Percentiles rank a stretch among this genome's conserved stretches.
These are phyloP conservation scores for Penicillium nucicola DNA, from an alignment of 495 filamentous ascomycete species.

Conservation along the genomic window DNA sequence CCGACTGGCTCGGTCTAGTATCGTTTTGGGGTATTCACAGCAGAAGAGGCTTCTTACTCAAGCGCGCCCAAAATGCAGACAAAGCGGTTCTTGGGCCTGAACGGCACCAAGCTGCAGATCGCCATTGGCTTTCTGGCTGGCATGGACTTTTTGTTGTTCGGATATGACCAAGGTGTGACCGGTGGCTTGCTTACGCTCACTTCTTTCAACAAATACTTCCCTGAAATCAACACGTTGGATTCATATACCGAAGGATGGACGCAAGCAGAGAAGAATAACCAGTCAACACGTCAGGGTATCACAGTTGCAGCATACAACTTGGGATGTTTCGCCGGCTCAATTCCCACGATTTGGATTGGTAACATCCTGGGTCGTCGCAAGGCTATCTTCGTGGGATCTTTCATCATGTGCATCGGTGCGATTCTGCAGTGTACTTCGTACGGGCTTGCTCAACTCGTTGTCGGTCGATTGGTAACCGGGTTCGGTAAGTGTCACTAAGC, in stretches of 20 bases:
- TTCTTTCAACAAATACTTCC: slow-evolving; percentile 54
- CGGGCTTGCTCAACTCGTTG: slow-evolving; percentile 59
- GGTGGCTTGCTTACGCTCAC: slow-evolving; percentile 56
- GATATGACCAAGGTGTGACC: slow-evolving; percentile 59
- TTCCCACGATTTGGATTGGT: slow-evolving; percentile 57
- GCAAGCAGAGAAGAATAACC: slow-evolving; percentile 27
- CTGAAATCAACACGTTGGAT: slow-evolving; percentile 48
- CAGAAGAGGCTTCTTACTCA: background rate
- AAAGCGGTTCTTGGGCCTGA: slow-evolving; percentile 58
- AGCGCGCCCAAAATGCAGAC: slow-evolving; percentile 22
- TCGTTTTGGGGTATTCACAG: background rate
- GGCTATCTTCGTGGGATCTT: slow-evolving; percentile 52
- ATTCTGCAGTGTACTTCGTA: slow-evolving; percentile 62
- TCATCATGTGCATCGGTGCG: slow-evolving; percentile 57
- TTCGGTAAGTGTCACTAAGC: slow-evolving; percentile 43
- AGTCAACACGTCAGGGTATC: slow-evolving; percentile 57
- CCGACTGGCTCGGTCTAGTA: background rate
- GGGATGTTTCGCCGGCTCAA: slow-evolving; percentile 61
- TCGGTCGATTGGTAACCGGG: slow-evolving; percentile 58
- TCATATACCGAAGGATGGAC: slow-evolving; percentile 22
- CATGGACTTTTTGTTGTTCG: slow-evolving; percentile 65
- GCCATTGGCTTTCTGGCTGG: slow-evolving; percentile 67
- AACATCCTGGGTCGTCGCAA: slow-evolving; percentile 57
- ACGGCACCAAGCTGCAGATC: slow-evolving; percentile 61
- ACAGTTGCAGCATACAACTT: slow-evolving; percentile 66